These are phyloP conservation scores for Acer yangbiense DNA, from an alignment of 345 rosid species.

Conservation along the genomic window DNA sequence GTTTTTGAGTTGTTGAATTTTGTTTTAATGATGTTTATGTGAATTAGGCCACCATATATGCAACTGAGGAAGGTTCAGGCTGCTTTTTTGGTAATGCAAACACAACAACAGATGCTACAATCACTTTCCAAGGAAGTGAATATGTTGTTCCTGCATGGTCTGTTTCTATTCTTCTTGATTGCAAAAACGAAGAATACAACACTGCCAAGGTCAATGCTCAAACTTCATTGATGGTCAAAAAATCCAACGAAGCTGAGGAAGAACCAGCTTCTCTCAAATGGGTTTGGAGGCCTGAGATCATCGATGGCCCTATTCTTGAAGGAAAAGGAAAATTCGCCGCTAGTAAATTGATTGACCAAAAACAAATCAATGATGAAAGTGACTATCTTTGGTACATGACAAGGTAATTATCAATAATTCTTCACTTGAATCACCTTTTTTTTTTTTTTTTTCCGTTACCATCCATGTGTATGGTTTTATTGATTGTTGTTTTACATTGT, in stretches of 20 bases:
- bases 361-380: conserved; percentile 45
- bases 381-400: conserved; percentile 82
- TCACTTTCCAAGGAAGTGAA: conserved; percentile 46
- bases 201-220: conserved; percentile 72
- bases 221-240: conserved; percentile 44
- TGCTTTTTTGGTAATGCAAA: conserved; percentile 62
- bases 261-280: conserved; percentile 41
- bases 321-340: conserved; percentile 38
- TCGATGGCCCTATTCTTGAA: conserved; percentile 24
- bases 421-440: too few species aligned
- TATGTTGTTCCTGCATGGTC: conserved; percentile 69
- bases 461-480: too few species aligned
- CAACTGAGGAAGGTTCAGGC: conserved; percentile 38
- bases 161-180: conserved; percentile 70
- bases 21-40: not conserved
- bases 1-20: not conserved
- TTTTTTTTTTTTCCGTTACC: too few species aligned
- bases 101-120: conserved; percentile 34
- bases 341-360: conserved; percentile 55
- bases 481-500: not conserved
- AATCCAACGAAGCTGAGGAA: conserved; percentile 30
- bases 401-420: conserved; percentile 33
- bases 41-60: conserved; percentile 48
- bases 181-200: conserved; percentile 52
- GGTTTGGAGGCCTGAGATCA: conserved; percentile 63